phyloP scores from a whole-genome alignment of 169 alveolate species.

The Cardiosporidium cionae region DNA sequence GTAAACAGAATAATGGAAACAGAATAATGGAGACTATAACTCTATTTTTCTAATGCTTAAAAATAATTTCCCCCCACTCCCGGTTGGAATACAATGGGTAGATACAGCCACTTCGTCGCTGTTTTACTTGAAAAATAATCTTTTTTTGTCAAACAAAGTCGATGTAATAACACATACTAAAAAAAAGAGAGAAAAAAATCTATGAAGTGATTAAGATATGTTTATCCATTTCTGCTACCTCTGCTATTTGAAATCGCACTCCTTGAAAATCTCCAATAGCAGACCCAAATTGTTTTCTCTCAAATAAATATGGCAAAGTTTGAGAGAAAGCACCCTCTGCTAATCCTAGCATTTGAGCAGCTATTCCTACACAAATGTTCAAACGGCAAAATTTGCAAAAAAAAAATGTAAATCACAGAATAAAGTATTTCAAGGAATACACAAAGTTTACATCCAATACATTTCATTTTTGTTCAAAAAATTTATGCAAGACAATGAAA shows the following conservation, averaged over 20 bases:
- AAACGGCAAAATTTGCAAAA: too few relatives aligned
- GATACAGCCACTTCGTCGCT: too few relatives aligned
- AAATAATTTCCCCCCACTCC: too few relatives aligned
- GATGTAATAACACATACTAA: neutral
- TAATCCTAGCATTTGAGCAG: conserved; percentile 25
- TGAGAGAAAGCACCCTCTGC: conserved; percentile 16
- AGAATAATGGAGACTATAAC: neutral
- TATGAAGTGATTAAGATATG: neutral
- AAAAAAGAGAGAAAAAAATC: neutral
- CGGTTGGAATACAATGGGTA: too few relatives aligned
- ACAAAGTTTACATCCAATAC: too few relatives aligned
- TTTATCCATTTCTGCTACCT: neutral
- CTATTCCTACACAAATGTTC: neutral
- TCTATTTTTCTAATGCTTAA: too few relatives aligned
- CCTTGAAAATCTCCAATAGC: conserved; percentile 13
- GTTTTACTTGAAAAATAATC: neutral
- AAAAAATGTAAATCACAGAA: too few relatives aligned
- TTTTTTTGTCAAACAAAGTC: neutral
- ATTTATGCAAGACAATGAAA: too few relatives aligned
- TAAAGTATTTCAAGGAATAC: too few relatives aligned
- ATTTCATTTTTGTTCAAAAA: too few relatives aligned
- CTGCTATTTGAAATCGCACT: conserved; percentile 7
- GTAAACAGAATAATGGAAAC: neutral
- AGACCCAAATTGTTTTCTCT: conserved; percentile 3
- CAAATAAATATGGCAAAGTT: neutral